These are phyloP conservation scores for Cucurbita ficifolia DNA, from an alignment of 306 rosid species.

Conservation along the genomic window DNA sequence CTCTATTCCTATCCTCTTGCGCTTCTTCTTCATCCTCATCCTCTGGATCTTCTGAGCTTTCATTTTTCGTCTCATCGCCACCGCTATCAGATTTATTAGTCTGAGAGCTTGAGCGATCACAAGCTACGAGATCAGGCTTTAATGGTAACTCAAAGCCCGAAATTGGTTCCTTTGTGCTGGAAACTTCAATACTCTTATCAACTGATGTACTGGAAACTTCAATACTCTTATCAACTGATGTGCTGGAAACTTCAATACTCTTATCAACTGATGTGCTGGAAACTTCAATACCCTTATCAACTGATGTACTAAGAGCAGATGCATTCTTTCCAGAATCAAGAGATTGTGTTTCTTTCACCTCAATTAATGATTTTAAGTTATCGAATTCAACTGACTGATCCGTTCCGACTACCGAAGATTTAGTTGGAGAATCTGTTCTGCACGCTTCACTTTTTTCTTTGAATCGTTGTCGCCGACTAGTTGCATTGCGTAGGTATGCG, in stretches of 20 bases:
- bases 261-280: background rate
- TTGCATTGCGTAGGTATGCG: slow-evolving; percentile 16
- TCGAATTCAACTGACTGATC: background rate
- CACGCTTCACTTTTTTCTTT: slow-evolving; percentile 19
- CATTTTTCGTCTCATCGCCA: slow-evolving; percentile 7
- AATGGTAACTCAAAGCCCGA: slow-evolving; percentile 25
- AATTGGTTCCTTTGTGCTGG: background rate
- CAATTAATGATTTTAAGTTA: background rate
- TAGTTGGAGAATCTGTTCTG: slow-evolving; percentile 14
- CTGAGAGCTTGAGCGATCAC: background rate
- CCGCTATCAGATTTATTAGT: background rate
- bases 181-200: no score
- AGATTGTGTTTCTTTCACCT: background rate
- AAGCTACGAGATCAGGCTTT: slow-evolving; percentile 8
- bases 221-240: no score
- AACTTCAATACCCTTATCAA: background rate
- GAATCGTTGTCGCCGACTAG: slow-evolving; percentile 36
- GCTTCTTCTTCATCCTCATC: slow-evolving; percentile 29
- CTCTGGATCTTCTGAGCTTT: slow-evolving; percentile 19
- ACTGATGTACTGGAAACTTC: no score
- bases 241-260: no score
- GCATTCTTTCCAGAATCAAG: slow-evolving; percentile 19
- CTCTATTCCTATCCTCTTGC: slow-evolving; percentile 30
- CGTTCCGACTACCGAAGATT: background rate
- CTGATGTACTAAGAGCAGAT: slow-evolving; percentile 4